Conservation (phyloP, 129 eudicot genomes). For the Solidago caesia region DNA sequence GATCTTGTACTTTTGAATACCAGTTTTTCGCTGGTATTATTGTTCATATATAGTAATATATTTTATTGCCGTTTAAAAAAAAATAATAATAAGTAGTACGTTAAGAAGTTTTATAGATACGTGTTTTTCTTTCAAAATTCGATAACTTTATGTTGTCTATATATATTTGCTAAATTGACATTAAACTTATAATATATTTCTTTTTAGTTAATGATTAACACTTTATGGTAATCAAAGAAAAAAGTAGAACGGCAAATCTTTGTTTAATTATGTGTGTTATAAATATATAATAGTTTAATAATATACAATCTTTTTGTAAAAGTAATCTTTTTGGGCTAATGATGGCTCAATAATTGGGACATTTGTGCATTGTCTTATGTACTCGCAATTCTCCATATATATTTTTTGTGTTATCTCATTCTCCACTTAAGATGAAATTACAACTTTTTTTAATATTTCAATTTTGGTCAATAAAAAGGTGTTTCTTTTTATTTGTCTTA, state of each 20-base stretch:
- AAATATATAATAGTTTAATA: neutral
- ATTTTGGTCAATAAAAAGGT: neutral
- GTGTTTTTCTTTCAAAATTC: no score
- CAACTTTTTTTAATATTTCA: constrained; percentile 12
- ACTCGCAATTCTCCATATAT: constrained; percentile 32
- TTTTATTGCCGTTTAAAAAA: no score
- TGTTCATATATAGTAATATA: no score
- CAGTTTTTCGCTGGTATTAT: no score
- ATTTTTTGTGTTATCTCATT: constrained; percentile 25
- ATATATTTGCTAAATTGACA: constrained; percentile 1
- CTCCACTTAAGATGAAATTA: constrained; percentile 24
- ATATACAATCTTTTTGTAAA: constrained; percentile 27
- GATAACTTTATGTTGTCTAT: neutral
- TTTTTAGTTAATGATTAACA: constrained; percentile 8
- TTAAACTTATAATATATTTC: neutral
- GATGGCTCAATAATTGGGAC: constrained; percentile 44
- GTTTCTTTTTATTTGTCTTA: constrained; percentile 23
- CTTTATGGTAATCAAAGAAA: constrained; percentile 8
- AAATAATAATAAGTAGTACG: no score
- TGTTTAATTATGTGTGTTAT: constrained; percentile 6
- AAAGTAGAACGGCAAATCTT: constrained; percentile 17
- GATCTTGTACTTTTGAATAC: no score
- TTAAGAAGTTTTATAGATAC: no score
- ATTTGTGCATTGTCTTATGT: constrained; percentile 42
- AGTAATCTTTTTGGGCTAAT: constrained; percentile 41